Evolutionary conservation across 148 eudicot species (phyloP), one percentile per base, ranked within the genome.

Genomic region (Vaccinium macrocarpon): DNA sequence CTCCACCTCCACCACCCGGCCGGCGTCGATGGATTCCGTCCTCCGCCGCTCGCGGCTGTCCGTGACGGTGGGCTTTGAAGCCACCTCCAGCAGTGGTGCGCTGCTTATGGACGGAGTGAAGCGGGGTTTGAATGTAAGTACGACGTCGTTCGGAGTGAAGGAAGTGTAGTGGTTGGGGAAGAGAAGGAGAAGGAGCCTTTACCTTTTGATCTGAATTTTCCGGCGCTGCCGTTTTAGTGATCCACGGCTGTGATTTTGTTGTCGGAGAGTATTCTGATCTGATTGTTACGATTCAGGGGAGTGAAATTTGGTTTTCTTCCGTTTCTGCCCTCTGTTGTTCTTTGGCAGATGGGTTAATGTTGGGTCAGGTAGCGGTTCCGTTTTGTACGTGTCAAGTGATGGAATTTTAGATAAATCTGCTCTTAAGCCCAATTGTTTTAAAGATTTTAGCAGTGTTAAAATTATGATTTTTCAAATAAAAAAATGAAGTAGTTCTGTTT

Each of bases 71-170:
- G 80, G 19, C 29, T 51, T 18, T 10, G 53, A 38, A 51, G 29
- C 32, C 57, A 77, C 57, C 80, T 77, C 35, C 80, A 77, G 59
- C 61, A 50, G 35, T 77, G 80, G 80, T 77, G 80, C 80, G 55
- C 59, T 7, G 80, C 59, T 5, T 77, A 77, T 59, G 80, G 35
- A 3, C 56, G 80, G 80, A 49, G 57, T 57, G 53, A 27, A 3
- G 59, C 35, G 8, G 29, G 16, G 13, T 6, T 4, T 15, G 57
- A 27, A 15, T 50, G 7, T 4, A n/a, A 13, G 56, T 23, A 76
- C 57, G 57, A 23, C 56, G 57, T 49, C 80, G 38, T 76, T 2
- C 32, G 9, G 79, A 2, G 11, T 51, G 29, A 23, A 9, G 52
- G 15, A 4, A 50, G 7, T 27, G 59, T 8, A 18, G 78, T 12